A percentile compares a stretch with the other conserved stretches of the same genome.
Conservation (phyloP, 176 grass and related monocot genomes). For the Secale cereale region DNA sequence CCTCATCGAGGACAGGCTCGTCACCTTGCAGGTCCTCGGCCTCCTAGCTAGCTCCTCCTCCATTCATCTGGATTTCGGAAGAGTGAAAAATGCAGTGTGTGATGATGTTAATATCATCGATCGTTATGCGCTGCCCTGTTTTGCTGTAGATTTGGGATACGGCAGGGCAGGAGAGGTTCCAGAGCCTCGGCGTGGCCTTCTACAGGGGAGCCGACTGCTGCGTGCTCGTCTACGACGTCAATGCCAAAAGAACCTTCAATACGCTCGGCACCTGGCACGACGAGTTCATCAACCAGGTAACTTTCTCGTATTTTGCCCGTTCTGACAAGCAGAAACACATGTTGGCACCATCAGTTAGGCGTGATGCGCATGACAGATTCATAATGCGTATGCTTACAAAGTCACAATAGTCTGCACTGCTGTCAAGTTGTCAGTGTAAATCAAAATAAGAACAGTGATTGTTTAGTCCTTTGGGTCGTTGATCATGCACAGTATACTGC, state of each 20-base stretch:
- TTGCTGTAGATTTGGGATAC: conserved; percentile 88
- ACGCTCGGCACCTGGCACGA: conserved; percentile 84
- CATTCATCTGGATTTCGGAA: too few relatives aligned
- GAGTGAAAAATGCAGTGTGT: too few relatives aligned
- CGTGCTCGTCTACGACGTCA: conserved; percentile 94
- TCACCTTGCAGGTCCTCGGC: conserved; percentile 72
- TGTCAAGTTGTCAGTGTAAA: background rate
- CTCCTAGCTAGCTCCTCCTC: background rate
- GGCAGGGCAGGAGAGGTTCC: conserved; percentile 97
- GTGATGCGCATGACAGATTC: background rate
- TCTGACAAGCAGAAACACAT: background rate
- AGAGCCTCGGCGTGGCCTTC: conserved; percentile 95
- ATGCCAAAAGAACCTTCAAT: conserved; percentile 67
- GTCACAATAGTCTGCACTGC: background rate
- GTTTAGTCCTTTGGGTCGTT: background rate
- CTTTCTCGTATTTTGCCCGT: background rate
- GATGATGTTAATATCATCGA: background rate
- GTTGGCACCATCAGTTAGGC: background rate
- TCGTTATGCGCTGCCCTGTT: background rate
- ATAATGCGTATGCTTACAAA: background rate
- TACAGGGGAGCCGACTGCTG: conserved; percentile 97
- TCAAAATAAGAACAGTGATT: background rate
- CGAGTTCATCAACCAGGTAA: conserved; percentile 94
- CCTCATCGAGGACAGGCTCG: conserved; percentile 78
- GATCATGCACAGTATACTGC: background rate